Evolutionary conservation across 371 early-diverging fungal genomes (phyloP).

Genomic region (Saksenaea vasiformis): DNA sequence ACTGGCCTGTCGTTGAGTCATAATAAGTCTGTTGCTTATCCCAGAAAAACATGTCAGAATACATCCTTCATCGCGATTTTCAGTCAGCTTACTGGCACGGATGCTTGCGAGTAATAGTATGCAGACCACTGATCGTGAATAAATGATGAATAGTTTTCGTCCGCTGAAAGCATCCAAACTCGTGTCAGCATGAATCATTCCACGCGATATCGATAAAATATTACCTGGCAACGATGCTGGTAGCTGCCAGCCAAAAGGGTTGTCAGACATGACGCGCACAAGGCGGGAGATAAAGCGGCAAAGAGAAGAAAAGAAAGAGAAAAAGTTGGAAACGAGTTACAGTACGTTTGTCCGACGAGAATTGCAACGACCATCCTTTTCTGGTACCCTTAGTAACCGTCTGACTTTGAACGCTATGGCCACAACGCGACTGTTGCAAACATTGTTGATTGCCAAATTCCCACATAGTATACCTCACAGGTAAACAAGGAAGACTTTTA

Average conservation of each 20-base stretch:
- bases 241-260: constrained; percentile 11
- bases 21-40: neutral
- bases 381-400: neutral
- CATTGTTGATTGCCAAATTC: neutral
- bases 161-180: neutral
- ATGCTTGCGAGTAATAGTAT: neutral
- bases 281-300: neutral
- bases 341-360: neutral
- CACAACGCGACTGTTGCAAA: neutral
- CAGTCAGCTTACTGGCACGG: neutral
- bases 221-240: constrained; percentile 2
- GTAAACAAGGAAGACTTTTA: too few relatives aligned
- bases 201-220: neutral
- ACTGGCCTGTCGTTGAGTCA: neutral
- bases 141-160: neutral
- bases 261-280: neutral
- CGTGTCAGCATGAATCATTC: neutral
- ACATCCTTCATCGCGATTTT: neutral
- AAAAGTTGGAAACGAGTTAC: neutral
- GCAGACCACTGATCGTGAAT: neutral
- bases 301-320: neutral
- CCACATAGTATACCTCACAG: too few relatives aligned
- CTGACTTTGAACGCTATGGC: constrained; percentile 2
- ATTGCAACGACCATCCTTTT: too few relatives aligned
- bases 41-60: neutral